Conservation (phyloP, 1,284 basidiomycete genomes). For the Amylostereum areolatum region DNA sequence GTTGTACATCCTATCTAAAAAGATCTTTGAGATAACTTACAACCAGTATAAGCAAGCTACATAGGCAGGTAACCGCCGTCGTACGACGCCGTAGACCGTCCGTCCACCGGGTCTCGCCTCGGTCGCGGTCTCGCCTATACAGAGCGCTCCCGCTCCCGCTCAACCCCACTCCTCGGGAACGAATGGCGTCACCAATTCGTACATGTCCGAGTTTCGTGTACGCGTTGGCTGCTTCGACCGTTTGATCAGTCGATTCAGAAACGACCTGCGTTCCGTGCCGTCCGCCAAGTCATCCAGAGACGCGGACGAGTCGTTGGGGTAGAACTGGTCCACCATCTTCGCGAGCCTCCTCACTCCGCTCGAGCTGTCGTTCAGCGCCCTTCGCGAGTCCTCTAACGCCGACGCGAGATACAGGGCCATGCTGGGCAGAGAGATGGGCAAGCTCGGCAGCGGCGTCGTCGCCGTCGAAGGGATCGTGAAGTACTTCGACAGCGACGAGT, state of each 20-base stretch:
- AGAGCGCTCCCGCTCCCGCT: not conserved
- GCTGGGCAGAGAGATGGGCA: conserved; percentile 69
- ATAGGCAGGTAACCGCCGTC: too few relatives aligned
- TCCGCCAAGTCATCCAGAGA: conserved; percentile 29
- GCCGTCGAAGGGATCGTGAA: conserved; percentile 62
- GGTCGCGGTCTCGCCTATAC: too few relatives aligned
- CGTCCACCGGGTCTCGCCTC: too few relatives aligned
- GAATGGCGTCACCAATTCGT: conserved; percentile 75
- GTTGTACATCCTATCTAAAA: too few relatives aligned
- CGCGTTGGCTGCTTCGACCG: conserved; percentile 32
- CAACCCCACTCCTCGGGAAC: conserved; percentile 3
- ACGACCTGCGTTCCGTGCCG: conserved; percentile 38
- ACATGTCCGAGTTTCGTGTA: conserved; percentile 66
- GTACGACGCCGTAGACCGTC: too few relatives aligned
- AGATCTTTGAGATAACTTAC: too few relatives aligned
- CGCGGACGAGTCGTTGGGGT: conserved; percentile 38
- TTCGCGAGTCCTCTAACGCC: conserved; percentile 61
- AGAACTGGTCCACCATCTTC: conserved; percentile 56
- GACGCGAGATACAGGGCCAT: conserved; percentile 69
- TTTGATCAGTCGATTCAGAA: conserved; percentile 55
- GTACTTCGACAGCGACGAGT: conserved; percentile 56
- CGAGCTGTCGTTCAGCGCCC: conserved; percentile 48
- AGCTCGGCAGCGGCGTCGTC: conserved; percentile 53
- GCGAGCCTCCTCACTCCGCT: conserved; percentile 59
- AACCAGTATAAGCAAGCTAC: too few relatives aligned